Conservation (phyloP, 208 protist genomes). For the Acanthamoeba pearcei region DNA sequence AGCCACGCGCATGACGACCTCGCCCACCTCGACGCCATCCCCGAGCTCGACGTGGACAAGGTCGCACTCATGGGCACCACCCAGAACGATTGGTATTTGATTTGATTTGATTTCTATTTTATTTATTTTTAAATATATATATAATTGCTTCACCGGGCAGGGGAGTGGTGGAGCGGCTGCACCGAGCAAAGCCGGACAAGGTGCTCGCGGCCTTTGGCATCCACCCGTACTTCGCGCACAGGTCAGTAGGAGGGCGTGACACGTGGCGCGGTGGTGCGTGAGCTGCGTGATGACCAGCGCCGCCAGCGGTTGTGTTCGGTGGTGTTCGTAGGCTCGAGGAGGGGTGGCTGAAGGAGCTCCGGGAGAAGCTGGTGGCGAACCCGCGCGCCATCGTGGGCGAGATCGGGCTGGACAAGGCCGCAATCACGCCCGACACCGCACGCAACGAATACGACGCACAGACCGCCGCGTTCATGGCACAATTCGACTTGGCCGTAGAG, state of each 20-base stretch:
- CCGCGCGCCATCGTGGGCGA: constrained; percentile 67
- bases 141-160: constrained; percentile 7
- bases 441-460: constrained; percentile 48
- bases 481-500: constrained; percentile 11
- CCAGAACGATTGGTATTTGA: constrained; percentile 9
- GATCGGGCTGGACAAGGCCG: constrained; percentile 70
- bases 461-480: not conserved
- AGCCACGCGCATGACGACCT: constrained; percentile 63
- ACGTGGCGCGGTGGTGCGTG: too few relatives aligned
- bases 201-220: constrained; percentile 59
- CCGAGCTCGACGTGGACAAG: not conserved
- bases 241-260: not conserved
- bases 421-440: constrained; percentile 48
- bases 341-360: constrained; percentile 20
- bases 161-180: constrained; percentile 34
- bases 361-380: not conserved
- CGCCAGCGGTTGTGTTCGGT: not conserved
- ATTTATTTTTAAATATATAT: constrained; percentile 1
- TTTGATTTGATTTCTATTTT: not conserved
- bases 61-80: constrained; percentile 30
- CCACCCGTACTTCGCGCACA: constrained; percentile 69
- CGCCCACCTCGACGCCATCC: not conserved
- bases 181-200: not conserved
- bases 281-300: not conserved
- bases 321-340: not conserved